Base-by-base conservation (phyloP, 2,329 filamentous ascomycete species). In the Penicillium sp. region DNA sequence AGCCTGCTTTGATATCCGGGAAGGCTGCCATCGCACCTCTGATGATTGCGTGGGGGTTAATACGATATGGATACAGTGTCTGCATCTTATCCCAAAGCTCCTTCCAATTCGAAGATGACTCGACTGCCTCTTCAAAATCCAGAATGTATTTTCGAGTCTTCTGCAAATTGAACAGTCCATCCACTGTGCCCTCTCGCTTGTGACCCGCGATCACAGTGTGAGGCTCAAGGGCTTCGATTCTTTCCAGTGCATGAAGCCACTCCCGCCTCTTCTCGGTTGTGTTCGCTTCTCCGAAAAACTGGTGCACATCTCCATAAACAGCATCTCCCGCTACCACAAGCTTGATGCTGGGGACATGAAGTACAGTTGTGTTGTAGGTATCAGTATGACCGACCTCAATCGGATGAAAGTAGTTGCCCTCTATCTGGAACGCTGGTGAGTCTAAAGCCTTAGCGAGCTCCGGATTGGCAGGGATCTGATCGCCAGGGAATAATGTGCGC, bases 281-380 rank as follows among this genome's bases (percentile, higher is more conserved):
- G 37, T 68, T 69, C 0, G 68, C 66, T 46, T 76, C 74, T 3
- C 56, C 63, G 1, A 77, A 61, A 56, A 67, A 70, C 57, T 73
- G 71, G 42, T 75, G 70, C 5, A 68, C 64, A 19, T 73, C 61
- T 0, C 72, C 72, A 49, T 77, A 77, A 1, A 76, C 71, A 19
- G 71, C 68, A 53, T 78, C 75, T 1, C 76, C 75, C 0, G 66
- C 67, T 1, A 74, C 71, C 0, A 68, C 75, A 5, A 77, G 66
- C 3, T 52, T 54, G 1, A 78, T 44, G 11, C 64, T 59, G 0
- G 75, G 74, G 0, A 74, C 66, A 46, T 69, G 69, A 3, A 78
- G 65, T 1, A 76, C 60, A 0, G 74, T 73, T 0, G 69, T 68
- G 24, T 66, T 58, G 28, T 68, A 52, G 0, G 69, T 72, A 48